Conservation (phyloP, 2,329 filamentous ascomycete genomes). For the Didymella pinodella region DNA sequence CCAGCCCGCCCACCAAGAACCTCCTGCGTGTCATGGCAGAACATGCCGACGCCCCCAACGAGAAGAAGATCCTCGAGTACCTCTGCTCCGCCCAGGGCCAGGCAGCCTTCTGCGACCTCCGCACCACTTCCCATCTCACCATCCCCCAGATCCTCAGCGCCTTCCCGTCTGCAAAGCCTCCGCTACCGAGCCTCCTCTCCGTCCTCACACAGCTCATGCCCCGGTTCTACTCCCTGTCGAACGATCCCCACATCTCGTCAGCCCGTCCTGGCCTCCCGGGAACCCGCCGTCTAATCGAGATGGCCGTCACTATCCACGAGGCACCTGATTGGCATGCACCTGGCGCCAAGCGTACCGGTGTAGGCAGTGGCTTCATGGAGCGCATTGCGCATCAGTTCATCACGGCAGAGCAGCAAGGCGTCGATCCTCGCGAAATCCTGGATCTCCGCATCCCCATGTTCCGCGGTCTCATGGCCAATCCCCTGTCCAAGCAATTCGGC, state of each 20-base stretch:
- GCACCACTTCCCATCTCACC: conserved; percentile 85
- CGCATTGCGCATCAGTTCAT: conserved; percentile 78
- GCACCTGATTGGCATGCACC: conserved; percentile 78
- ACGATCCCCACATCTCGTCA: conserved; percentile 86
- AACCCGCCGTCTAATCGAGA: conserved; percentile 82
- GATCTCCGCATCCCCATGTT: conserved; percentile 93
- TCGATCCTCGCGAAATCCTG: conserved; percentile 55
- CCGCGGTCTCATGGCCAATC: conserved; percentile 97
- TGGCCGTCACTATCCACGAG: conserved; percentile 96
- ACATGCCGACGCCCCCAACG: conserved; percentile 77
- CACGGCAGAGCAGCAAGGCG: conserved; percentile 67
- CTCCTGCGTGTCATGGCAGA: conserved; percentile 87
- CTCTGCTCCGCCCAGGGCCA: conserved; percentile 91
- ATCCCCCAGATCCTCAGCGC: conserved; percentile 86
- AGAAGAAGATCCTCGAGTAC: conserved; percentile 87
- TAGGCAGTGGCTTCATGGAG: conserved; percentile 94
- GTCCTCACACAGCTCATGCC: conserved; percentile 91
- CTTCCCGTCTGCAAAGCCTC: conserved; percentile 90
- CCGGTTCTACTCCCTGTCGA: conserved; percentile 96
- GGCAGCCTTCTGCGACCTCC: conserved; percentile 88
- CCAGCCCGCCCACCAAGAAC: conserved; percentile 87
- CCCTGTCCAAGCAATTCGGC: conserved; percentile 88
- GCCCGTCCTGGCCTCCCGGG: conserved; percentile 71
- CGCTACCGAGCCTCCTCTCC: conserved; percentile 81
- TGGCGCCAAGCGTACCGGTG: conserved; percentile 70